phyloP scores from a whole-genome alignment of 2,329 filamentous ascomycete species.

The Botrytis pseudocinerea region DNA sequence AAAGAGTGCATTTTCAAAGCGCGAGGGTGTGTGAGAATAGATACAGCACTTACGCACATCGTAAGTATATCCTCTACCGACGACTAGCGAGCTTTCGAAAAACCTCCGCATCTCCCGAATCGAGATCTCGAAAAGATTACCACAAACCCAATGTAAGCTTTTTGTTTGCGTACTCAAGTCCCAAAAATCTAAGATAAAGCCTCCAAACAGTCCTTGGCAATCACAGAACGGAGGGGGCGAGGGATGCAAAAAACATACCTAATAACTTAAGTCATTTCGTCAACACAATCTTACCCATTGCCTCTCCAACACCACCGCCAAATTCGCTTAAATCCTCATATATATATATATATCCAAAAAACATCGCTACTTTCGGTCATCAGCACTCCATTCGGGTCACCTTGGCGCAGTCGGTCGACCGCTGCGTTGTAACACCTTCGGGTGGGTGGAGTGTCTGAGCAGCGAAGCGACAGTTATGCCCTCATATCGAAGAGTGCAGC shows the following conservation, averaged over 20 bases:
- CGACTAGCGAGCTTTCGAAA: not conserved
- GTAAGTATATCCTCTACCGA: not conserved
- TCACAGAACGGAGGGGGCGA: too few relatives aligned
- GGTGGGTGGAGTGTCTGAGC: not conserved
- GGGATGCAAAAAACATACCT: not conserved
- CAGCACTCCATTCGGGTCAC: not conserved
- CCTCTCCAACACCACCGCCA: not conserved
- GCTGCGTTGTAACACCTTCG: not conserved
- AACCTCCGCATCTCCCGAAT: not conserved
- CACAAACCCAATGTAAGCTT: not conserved
- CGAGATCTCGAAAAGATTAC: not conserved
- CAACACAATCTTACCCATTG: not conserved
- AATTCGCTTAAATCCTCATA: not conserved
- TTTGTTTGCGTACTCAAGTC: too few relatives aligned
- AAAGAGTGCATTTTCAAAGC: not conserved
- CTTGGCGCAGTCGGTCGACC: not conserved
- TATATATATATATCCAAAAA: not conserved
- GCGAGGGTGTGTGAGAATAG: not conserved
- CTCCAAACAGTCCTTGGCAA: too few relatives aligned
- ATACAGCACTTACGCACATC: not conserved
- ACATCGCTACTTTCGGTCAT: not conserved
- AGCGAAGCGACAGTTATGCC: not conserved
- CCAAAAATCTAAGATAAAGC: too few relatives aligned
- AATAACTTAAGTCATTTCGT: not conserved
- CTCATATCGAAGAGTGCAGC: not conserved